Percentiles rank a stretch among this genome's conserved stretches.
These are phyloP conservation scores for Citrus cavaleriei DNA, from an alignment of 345 rosid genomes.

Conservation along the genomic window DNA sequence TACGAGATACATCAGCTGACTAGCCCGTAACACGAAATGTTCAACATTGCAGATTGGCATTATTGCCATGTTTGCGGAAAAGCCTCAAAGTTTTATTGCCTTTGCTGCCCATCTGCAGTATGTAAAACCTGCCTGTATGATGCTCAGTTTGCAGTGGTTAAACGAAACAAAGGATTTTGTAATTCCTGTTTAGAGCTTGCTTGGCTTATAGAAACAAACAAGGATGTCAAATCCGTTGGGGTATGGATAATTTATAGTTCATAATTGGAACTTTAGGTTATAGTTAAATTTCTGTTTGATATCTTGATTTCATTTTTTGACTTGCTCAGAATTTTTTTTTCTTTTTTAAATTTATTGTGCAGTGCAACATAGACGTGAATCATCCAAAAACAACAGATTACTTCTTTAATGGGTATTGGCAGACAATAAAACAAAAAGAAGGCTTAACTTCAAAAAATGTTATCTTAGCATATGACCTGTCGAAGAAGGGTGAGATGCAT, in stretches of 20 bases:
- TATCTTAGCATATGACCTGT: slow-evolving; percentile 18
- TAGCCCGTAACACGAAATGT: background rate
- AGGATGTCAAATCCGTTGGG: slow-evolving; percentile 26
- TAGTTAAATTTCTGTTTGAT: background rate
- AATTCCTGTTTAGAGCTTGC: slow-evolving; percentile 31
- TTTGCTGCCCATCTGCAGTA: slow-evolving; percentile 46
- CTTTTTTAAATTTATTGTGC: background rate
- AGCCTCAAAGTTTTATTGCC: slow-evolving; percentile 33
- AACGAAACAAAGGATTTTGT: slow-evolving; percentile 35
- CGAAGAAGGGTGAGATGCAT: slow-evolving; percentile 14
- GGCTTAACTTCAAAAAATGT: slow-evolving; percentile 29
- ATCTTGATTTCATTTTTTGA: too few species aligned
- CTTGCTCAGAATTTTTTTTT: background rate
- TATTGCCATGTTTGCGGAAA: slow-evolving; percentile 37
- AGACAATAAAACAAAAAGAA: slow-evolving; percentile 27
- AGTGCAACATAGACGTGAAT: slow-evolving; percentile 35
- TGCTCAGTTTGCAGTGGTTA: slow-evolving; percentile 25
- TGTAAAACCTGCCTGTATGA: slow-evolving; percentile 38
- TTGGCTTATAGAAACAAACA: slow-evolving; percentile 33
- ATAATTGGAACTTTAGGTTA: background rate
- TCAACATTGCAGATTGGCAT: slow-evolving; percentile 44
- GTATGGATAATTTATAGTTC: slow-evolving; percentile 19
- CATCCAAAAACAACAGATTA: slow-evolving; percentile 33
- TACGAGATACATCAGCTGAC: background rate
- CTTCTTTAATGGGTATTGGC: slow-evolving; percentile 47